Conservation (phyloP, 2,329 filamentous ascomycete species). For the Taxawa tesnikishii region DNA sequence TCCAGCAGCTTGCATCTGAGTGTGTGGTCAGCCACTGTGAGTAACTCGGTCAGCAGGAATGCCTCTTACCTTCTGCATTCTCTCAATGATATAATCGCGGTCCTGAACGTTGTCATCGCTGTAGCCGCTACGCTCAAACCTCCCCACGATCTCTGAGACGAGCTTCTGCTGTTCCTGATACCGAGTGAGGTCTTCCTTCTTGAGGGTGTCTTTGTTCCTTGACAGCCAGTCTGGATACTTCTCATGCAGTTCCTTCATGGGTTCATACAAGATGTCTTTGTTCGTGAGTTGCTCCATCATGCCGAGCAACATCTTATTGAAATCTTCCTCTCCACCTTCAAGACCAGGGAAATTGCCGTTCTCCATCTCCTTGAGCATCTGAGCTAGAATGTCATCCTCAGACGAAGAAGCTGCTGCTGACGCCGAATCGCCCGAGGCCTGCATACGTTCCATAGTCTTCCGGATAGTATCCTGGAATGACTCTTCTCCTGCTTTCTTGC, state of each 20-base stretch:
- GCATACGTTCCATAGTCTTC: conserved; percentile 92
- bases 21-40: conserved; percentile 9
- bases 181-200: conserved; percentile 59
- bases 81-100: conserved; percentile 86
- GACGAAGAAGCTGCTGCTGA: conserved; percentile 48
- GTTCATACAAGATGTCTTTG: conserved; percentile 96
- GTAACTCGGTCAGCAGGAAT: background rate
- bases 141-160: conserved; percentile 74
- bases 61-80: conserved; percentile 84
- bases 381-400: conserved; percentile 73
- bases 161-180: conserved; percentile 72
- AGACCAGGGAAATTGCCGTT: conserved; percentile 39
- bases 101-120: conserved; percentile 70
- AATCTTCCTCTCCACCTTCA: conserved; percentile 62
- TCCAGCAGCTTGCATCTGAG: conserved; percentile 93
- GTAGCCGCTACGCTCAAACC: conserved; percentile 76
- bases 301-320: conserved; percentile 86
- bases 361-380: conserved; percentile 84
- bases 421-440: conserved; percentile 73
- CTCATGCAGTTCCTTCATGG: conserved; percentile 90
- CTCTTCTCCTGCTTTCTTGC: conserved; percentile 39
- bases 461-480: conserved; percentile 88
- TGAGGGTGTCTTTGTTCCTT: conserved; percentile 56
- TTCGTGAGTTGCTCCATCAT: conserved; percentile 99
- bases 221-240: conserved; percentile 87